Percentiles rank a stretch among this genome's conserved stretches.
Evolutionary conservation across 257 asterid species (phyloP).

Genomic region (Coffea eugenioides): DNA sequence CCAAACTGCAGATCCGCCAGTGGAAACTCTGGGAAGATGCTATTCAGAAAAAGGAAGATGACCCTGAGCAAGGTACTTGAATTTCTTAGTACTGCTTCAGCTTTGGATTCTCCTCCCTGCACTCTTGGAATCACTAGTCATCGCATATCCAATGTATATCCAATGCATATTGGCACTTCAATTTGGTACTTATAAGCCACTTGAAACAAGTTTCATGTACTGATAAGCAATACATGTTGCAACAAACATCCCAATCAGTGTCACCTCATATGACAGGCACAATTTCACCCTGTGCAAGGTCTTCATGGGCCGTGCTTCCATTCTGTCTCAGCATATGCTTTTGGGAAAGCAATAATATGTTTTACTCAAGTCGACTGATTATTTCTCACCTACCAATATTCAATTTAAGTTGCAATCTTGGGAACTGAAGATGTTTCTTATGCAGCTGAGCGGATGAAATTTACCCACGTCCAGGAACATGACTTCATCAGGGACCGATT

Average conservation of each 20-base stretch:
- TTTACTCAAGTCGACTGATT: neutral
- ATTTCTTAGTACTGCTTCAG: neutral
- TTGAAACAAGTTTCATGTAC: neutral
- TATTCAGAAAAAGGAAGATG: conserved; percentile 24
- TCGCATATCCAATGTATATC: neutral
- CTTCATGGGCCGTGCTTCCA: neutral
- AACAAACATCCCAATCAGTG: neutral
- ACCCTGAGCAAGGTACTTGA: conserved; percentile 21
- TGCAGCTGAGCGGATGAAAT: conserved; percentile 33
- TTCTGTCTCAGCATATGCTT: neutral
- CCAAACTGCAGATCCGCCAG: conserved; percentile 30
- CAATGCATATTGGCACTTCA: neutral
- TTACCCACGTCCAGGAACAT: conserved; percentile 48
- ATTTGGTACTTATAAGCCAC: neutral
- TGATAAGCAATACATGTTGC: neutral
- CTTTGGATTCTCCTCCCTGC: neutral
- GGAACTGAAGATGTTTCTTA: neutral
- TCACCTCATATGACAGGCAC: neutral
- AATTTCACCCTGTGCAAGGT: neutral
- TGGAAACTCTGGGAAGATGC: conserved; percentile 44
- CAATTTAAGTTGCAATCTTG: neutral
- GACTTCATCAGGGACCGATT: conserved; percentile 47
- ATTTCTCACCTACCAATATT: neutral
- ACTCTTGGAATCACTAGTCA: neutral
- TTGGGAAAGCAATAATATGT: neutral